Base-by-base conservation (phyloP, 345 rosid species). In the Brassica nigra region DNA sequence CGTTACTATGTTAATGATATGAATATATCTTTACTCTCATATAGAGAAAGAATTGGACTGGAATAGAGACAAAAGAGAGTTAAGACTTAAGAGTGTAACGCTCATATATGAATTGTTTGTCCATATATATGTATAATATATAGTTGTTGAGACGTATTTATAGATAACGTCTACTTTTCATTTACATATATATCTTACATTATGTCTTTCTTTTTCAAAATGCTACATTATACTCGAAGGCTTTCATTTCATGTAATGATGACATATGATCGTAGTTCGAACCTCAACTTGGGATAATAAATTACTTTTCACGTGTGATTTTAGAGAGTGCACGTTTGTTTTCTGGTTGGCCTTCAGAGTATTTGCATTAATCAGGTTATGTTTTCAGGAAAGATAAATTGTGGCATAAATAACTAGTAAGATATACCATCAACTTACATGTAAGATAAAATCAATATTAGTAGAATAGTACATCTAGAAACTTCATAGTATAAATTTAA, bases 1-100 rank as follows among this genome's bases (percentile, higher is more conserved):
- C 36, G 65, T 49, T 66, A 7, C 36, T 39, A 74, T 63, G 6
- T 77, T 36, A 49, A 49, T 49, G 57, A 49, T 49, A n/a, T 49
- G 57, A 49, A 49, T 5, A n/a, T 49, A n/a, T 14, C 18, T 49
- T 49, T 14, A 49, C 18, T 49, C 55, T 49, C 57, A 49, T 49
- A n/a, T 49, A 49, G n/a, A 47, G 55, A 47, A 6, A 47, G 55
- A 47, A 14, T 6, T 47, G 6, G 5, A 47, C 5, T 47, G 55
- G 55, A 47, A 47, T 14, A 14, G 57, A 49, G 57, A 49, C 57
- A 49, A 49, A 49, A 49, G 57, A 49, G 18, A 49, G 57, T 44
- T 49, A 49, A 9, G 27, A 23, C 27, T 23, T 23, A 23, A 42
- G 18, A 49, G 57, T 14, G 57, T 49, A 47, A 44, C 16, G 54